Evolutionary conservation across 129 eudicot genomes (phyloP).

Genomic region (Deinandra increscens): DNA sequence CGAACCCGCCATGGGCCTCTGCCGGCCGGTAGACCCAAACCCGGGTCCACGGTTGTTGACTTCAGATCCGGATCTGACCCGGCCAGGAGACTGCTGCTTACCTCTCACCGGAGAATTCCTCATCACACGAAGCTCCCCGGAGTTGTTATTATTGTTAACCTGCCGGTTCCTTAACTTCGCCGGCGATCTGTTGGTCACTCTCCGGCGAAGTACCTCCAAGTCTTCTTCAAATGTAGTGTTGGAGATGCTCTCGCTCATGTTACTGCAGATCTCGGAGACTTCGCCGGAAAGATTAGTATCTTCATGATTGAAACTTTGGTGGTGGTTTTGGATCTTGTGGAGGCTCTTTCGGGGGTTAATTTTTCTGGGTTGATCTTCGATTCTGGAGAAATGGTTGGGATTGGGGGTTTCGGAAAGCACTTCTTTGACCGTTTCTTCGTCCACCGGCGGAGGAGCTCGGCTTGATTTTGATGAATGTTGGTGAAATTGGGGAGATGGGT

Average conservation of each 20-base stretch:
- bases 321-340: constrained; percentile 25
- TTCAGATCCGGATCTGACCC: constrained; percentile 39
- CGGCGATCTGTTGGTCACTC: constrained; percentile 39
- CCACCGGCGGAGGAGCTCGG: constrained; percentile 52
- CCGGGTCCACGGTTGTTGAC: constrained; percentile 29
- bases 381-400: constrained; percentile 25
- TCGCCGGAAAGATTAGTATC: constrained; percentile 25
- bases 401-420: constrained; percentile 55
- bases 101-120: constrained; percentile 57
- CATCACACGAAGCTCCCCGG: constrained; percentile 42
- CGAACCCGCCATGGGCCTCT: constrained; percentile 24
- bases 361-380: constrained; percentile 28
- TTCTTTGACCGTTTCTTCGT: constrained; percentile 70
- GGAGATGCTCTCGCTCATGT: constrained; percentile 43
- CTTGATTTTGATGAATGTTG: constrained; percentile 32
- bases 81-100: constrained; percentile 52
- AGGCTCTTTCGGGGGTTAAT: constrained; percentile 17
- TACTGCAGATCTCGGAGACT: constrained; percentile 53
- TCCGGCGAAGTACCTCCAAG: constrained; percentile 33
- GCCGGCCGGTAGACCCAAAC: constrained; percentile 30
- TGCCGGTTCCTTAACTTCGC: constrained; percentile 39
- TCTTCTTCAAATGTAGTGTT: constrained; percentile 44
- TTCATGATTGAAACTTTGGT: constrained; percentile 7
- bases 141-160: neutral
- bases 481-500: constrained; percentile 25